A percentile compares a stretch with the other conserved stretches of the same genome.
phyloP scores from a whole-genome alignment of 1,284 basidiomycete species.

The Phlebopus sp. region DNA sequence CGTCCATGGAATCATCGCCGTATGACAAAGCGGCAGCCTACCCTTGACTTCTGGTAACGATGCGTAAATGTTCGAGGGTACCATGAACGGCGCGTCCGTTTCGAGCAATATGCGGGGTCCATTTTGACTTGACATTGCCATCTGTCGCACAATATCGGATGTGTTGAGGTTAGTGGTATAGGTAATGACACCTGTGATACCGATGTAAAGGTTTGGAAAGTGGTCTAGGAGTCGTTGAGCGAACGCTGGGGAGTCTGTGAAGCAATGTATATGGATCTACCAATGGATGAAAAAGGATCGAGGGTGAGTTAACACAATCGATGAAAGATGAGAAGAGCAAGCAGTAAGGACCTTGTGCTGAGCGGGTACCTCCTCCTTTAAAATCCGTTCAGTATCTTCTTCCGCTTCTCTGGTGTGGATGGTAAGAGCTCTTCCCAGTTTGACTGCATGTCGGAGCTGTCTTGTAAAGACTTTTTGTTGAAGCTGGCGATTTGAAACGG shows the following conservation, averaged over 20 bases:
- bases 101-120: slow-evolving; percentile 52
- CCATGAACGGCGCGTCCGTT: slow-evolving; percentile 84
- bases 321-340: background rate
- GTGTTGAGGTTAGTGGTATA: slow-evolving; percentile 73
- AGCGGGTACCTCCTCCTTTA: slow-evolving; percentile 68
- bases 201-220: slow-evolving; percentile 78
- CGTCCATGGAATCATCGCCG: slow-evolving; percentile 81
- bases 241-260: slow-evolving; percentile 74
- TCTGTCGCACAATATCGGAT: slow-evolving; percentile 51
- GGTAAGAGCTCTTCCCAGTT: slow-evolving; percentile 67
- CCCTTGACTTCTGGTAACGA: slow-evolving; percentile 53
- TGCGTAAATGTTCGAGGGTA: slow-evolving; percentile 68
- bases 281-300: background rate
- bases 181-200: slow-evolving; percentile 80
- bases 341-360: slow-evolving; percentile 53
- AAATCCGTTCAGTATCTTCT: slow-evolving; percentile 70
- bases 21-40: slow-evolving; percentile 67
- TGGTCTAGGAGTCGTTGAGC: slow-evolving; percentile 66
- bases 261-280: slow-evolving; percentile 78
- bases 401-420: slow-evolving; percentile 83
- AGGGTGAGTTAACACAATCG: background rate
- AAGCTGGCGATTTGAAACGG: slow-evolving; percentile 50
- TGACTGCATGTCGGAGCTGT: slow-evolving; percentile 66
- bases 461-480: slow-evolving; percentile 65
- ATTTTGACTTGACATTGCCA: slow-evolving; percentile 31